Conservation (phyloP, 192 early-diverging fungal species). For the Coemansia sp. region DNA sequence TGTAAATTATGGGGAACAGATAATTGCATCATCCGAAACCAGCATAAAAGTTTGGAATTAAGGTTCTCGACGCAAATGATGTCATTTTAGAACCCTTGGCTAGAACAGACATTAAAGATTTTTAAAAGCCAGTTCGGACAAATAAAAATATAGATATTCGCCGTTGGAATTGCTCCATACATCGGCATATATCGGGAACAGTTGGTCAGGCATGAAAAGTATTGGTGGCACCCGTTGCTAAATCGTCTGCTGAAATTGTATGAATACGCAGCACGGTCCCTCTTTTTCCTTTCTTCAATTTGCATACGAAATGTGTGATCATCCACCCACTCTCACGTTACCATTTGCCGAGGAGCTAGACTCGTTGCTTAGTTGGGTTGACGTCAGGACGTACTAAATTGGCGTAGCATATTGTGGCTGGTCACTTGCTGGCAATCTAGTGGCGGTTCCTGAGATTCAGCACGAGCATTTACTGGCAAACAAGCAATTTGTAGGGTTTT, state of each 20-base stretch:
- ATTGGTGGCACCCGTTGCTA: constrained; percentile 1
- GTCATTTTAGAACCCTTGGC: neutral
- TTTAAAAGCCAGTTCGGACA: neutral
- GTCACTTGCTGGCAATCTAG: neutral
- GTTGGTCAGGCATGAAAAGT: neutral
- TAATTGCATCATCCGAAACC: neutral
- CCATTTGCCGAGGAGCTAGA: neutral
- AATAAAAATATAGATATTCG: neutral
- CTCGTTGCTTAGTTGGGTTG: neutral
- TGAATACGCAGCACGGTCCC: neutral
- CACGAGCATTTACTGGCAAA: neutral
- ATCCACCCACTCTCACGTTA: neutral
- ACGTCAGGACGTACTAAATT: neutral
- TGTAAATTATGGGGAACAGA: neutral
- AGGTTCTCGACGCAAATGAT: neutral
- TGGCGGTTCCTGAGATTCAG: neutral
- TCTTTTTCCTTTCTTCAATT: neutral
- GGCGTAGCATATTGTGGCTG: neutral
- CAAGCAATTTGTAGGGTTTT: neutral
- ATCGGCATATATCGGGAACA: neutral
- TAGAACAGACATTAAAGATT: neutral
- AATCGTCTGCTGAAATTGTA: neutral
- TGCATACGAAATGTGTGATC: neutral
- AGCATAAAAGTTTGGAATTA: neutral
- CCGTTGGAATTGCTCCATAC: neutral